Evolutionary conservation across 768 basidiomycete species (phyloP).

Genomic region (Suillus ampliporus): DNA sequence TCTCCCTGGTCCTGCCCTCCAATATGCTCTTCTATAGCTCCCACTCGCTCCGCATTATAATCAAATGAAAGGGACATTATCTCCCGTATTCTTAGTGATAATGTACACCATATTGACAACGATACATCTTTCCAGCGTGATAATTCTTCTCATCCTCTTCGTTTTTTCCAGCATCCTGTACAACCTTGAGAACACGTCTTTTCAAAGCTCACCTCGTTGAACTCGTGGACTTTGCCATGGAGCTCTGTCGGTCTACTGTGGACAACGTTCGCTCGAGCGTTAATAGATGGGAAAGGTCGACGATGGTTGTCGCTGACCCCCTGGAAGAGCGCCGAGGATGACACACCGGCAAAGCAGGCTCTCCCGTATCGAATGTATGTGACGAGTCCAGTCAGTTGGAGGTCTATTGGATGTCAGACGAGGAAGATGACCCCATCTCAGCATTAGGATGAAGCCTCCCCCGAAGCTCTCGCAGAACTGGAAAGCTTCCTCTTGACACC

Average conservation of each 20-base stretch:
- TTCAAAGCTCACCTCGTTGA: constrained; percentile 35
- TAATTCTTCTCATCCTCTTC: constrained; percentile 66
- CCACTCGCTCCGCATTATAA: no score
- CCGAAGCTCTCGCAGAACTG: constrained; percentile 70
- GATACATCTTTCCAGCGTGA: constrained; percentile 44
- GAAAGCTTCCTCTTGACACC: constrained; percentile 74
- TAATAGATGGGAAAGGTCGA: constrained; percentile 22
- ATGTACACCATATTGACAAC: constrained; percentile 51
- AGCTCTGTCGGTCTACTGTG: constrained; percentile 22
- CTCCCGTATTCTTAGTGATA: constrained; percentile 59
- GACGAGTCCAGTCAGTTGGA: constrained; percentile 35
- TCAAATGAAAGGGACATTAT: constrained; percentile 50
- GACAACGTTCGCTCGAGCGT: constrained; percentile 17
- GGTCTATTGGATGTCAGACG: constrained; percentile 42
- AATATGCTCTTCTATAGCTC: no score
- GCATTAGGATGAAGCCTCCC: constrained; percentile 54
- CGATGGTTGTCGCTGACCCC: constrained; percentile 28
- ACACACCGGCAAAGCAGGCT: constrained; percentile 4
- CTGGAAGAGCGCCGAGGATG: constrained; percentile 33
- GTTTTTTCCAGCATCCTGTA: constrained; percentile 74
- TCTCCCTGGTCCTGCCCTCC: no score
- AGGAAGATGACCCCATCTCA: constrained; percentile 43
- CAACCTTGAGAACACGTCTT: constrained; percentile 74
- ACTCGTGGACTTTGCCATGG: constrained; percentile 26
- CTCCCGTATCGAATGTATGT: constrained; percentile 1